These are phyloP conservation scores for Boletellus emodensis DNA, from an alignment of 768 basidiomycete species.

Conservation along the genomic window DNA sequence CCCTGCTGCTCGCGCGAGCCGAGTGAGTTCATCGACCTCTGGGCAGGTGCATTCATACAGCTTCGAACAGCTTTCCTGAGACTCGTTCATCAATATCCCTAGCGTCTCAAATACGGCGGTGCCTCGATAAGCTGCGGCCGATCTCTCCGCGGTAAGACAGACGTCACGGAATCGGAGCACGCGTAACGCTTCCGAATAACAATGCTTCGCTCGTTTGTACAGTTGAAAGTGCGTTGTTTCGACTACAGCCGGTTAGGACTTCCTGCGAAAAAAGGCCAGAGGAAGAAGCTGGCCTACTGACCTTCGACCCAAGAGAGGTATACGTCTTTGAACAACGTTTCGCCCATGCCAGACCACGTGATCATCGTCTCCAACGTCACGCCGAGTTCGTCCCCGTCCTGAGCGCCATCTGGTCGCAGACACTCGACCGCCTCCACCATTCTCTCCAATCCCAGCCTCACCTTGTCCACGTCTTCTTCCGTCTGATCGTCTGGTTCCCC, in stretches of 20 bases:
- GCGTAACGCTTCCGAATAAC: constrained; percentile 73
- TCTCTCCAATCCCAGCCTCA: constrained; percentile 46
- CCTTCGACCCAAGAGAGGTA: constrained; percentile 81
- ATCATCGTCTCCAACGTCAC: constrained; percentile 77
- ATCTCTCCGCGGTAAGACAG: constrained; percentile 46
- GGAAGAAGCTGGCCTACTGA: constrained; percentile 30
- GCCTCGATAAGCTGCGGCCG: constrained; percentile 13
- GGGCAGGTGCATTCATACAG: constrained; percentile 78
- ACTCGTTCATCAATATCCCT: constrained; percentile 75
- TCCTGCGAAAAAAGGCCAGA: not conserved
- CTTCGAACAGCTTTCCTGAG: constrained; percentile 63
- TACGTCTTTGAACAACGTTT: constrained; percentile 54
- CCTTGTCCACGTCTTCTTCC: constrained; percentile 39
- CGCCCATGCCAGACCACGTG: constrained; percentile 52
- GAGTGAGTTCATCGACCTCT: constrained; percentile 69
- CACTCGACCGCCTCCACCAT: constrained; percentile 48
- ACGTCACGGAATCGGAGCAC: constrained; percentile 74
- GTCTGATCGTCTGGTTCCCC: constrained; percentile 40
- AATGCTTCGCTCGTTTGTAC: constrained; percentile 79
- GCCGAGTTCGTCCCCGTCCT: constrained; percentile 47
- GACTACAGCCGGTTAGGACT: constrained; percentile 33
- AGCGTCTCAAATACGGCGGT: constrained; percentile 43
- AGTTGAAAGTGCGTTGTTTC: constrained; percentile 79
- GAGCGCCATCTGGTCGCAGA: constrained; percentile 42
- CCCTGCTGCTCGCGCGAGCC: constrained; percentile 62